Base-by-base conservation (phyloP, 805 yeast species). In the Myxozyma sirexii region DNA sequence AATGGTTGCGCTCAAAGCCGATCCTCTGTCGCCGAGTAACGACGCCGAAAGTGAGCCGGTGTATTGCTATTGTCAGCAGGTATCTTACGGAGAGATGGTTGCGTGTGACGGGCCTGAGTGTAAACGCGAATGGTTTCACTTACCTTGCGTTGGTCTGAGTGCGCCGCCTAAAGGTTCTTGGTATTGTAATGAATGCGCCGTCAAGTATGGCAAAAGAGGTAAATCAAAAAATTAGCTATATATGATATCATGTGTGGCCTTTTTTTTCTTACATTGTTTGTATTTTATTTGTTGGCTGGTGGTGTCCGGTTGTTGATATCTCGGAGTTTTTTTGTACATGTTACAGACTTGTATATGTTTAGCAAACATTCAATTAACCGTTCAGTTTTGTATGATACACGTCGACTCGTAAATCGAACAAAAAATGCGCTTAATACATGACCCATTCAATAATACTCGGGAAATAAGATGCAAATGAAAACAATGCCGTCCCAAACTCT, bases 1-100 rank as follows among this genome's bases (percentile, higher is more conserved):
- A 4, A 26, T 23, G 19, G 43, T 37, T 3, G 31, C 31, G 5
- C 17, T 37, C 19, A 26, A 35, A 23, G 37, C 27, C 13, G 49
- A 39, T 17, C 23, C 46, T 4, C 38, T 15, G 13, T 44, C 57
- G 12, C 50, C 56, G 31, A 7, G 24, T 13, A 47, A 26, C 54
- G 70, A 56, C 21, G 54, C 57, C 43, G 66, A 59, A 56, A 65
- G 57, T 23, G 97, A 92, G 69, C 96, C 96, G 0, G 83, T 91
- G 1, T 93, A 93, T 72, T 94, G 99, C 74, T 92, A 93, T 76
- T 94, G 99, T 76, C 90, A 91, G 72, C 97, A 92, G 72, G 96
- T 92, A 0, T 93, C 97, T 3, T 94, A 88, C 71, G 99, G 99
- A 19, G 98, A 94, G 70, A 94, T 94, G 99, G 97, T 94, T 61